Percentiles rank a stretch among this genome's conserved stretches.
These are phyloP conservation scores for Earliella scabrosa DNA, from an alignment of 1,284 basidiomycete species.

Conservation along the genomic window DNA sequence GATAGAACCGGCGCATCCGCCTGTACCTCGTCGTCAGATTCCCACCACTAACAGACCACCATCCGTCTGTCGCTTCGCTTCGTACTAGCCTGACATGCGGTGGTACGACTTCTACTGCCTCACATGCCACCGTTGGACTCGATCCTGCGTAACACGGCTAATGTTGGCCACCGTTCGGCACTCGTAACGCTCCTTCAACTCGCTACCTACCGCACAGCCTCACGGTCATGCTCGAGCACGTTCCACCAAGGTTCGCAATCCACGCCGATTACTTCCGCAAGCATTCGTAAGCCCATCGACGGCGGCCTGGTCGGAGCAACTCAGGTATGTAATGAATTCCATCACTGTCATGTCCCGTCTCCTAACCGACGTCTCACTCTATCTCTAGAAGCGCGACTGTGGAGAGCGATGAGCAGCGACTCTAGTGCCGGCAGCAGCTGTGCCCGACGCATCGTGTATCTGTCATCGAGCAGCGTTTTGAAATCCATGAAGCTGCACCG, in stretches of 20 bases:
- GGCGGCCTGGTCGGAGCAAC: too few species aligned
- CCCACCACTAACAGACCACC: not conserved
- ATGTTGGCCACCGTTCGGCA: too few species aligned
- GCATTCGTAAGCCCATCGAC: too few species aligned
- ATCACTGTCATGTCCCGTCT: constrained; percentile 2
- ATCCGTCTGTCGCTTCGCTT: too few species aligned
- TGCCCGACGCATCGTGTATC: not conserved
- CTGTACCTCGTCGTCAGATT: not conserved
- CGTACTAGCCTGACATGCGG: too few species aligned
- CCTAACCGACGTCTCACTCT: constrained; percentile 5
- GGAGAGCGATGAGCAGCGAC: not conserved
- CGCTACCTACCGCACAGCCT: not conserved
- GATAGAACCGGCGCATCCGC: not conserved
- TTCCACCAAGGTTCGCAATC: not conserved
- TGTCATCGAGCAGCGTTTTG: not conserved
- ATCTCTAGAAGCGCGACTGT: constrained; percentile 6
- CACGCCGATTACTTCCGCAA: too few species aligned
- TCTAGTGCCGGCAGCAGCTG: not conserved
- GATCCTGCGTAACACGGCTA: not conserved
- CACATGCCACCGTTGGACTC: too few species aligned
- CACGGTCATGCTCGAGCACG: too few species aligned
- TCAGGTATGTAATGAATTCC: not conserved
- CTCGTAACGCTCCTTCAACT: too few species aligned
- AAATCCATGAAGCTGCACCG: not conserved
- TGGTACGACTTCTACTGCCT: too few species aligned